Base-by-base conservation (phyloP, 73 alveolate genomes). In the Diophrys sp. region DNA sequence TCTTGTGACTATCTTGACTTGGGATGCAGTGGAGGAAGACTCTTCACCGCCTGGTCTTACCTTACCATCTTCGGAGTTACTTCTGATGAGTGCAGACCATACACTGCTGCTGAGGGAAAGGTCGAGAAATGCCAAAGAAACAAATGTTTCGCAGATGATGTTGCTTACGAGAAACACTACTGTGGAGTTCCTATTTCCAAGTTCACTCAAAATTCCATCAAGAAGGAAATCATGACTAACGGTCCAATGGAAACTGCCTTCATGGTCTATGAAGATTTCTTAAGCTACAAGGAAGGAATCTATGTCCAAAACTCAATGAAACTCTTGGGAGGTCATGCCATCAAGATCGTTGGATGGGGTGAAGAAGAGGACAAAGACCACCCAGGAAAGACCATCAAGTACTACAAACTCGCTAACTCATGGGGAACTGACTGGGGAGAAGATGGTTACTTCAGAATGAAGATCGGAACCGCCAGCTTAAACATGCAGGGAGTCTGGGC, bases 261-360 rank as follows among this genome's bases (percentile, higher is more conserved):
- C 75, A 80, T 80, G 23, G 93, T 82, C 29, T 87, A 87, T 75
- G 81, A 75, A 71, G 97, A 91, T 81, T 93, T 91, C 81, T 33
- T 74, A 69, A 77, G 67, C 74, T 93, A 84, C 84, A 79, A 77
- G 32, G 66, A 85, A 23, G 98, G 98, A 23, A 89, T 85, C 31
- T 94, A 94, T 84, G 81, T 86, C 67, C 85, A 85, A 23, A 77
- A 79, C 29, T 74, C 92, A 0, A 91, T 89, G 8, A 71, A 73
- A 1, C 67, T 78, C 1, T 73, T 84, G 56, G 97, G 96, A 54
- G 94, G 94, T 5, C 98, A 94, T 77, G 94, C 96, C 0, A 86
- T 94, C 72, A 94, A 94, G 77, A 54, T 89, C 33, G 86, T 92
- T 28, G 98, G 98, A 11, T 94, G 98, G 98, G 97, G 88, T 44